Base-by-base conservation (phyloP, 129 eudicot species). In the Mikania micrantha region DNA sequence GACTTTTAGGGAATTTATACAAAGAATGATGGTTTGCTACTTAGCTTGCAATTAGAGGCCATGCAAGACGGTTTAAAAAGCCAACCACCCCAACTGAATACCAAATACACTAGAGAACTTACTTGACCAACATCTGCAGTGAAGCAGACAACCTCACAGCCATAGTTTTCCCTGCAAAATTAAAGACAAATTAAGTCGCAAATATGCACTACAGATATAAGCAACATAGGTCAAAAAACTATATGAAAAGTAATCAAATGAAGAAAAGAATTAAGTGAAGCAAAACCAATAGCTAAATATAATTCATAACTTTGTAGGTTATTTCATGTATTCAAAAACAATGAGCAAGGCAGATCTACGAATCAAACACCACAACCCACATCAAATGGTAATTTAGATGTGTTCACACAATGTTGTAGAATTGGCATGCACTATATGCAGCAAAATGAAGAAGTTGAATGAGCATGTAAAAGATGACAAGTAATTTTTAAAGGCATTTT, bases 81-180 rank as follows among this genome's bases (percentile, higher is more conserved):
- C 35, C 27, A 72, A 16, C 34, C 48, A 61, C 6, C 25, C 61
- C 16, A 48, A 72, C 62, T n/a, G 35, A 4, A 60, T 61, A 8
- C 9, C 8, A 72, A 44, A 50, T 17, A 61, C n/a, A 48, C 53
- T 35, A 32, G 2, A 66, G 20, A 62, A 80, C 97, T 60, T 86
- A 93, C 98, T 78, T 93, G 98, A 38, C 96, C 98, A 70, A 93
- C 98, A 93, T 93, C 98, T 53, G 98, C 98, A 69, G 96, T 93
- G 73, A 93, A 93, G 80, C 98, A 93, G 39, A 93, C 98, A 78
- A 93, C 98, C 85, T 93, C 98, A 60, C 96, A 93, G 58, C 98
- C 98, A 86, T 93, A 93, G 57, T 93, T 88, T 82, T 88, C 96
- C 85, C 98, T 91, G 94, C 76, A 74, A 49, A 19, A 38, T 66